Percentiles rank a stretch among this genome's conserved stretches.
Evolutionary conservation across 2,329 filamentous ascomycete species (phyloP).

Genomic region (Orbilia brochopaga): DNA sequence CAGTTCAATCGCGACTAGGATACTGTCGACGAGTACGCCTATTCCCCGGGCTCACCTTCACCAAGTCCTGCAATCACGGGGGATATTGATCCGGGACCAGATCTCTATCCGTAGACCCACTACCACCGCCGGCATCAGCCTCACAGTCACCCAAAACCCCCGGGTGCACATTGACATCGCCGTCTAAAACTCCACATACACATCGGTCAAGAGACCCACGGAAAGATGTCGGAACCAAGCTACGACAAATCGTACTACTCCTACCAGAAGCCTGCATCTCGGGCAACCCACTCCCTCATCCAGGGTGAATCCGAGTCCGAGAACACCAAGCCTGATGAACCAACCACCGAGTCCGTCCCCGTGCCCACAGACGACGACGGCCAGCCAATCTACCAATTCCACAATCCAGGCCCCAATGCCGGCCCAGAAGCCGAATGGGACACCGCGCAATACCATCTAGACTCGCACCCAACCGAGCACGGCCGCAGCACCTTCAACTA

Average conservation of each 20-base stretch:
- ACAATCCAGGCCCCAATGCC: background rate
- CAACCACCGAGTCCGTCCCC: background rate
- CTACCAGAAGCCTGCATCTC: constrained; percentile 52
- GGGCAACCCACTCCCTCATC: constrained; percentile 52
- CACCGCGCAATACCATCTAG: constrained; percentile 7
- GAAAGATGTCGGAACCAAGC: constrained; percentile 35
- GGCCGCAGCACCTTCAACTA: constrained; percentile 40
- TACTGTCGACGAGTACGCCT: too few relatives aligned
- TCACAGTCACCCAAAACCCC: too few relatives aligned
- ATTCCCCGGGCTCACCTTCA: too few relatives aligned
- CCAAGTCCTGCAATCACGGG: too few relatives aligned
- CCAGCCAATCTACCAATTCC: background rate
- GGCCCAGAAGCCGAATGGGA: background rate
- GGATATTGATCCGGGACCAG: too few relatives aligned
- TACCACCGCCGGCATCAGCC: too few relatives aligned
- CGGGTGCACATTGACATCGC: too few relatives aligned
- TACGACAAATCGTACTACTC: constrained; percentile 52
- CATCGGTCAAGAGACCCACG: constrained; percentile 1
- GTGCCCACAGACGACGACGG: background rate
- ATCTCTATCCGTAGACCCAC: too few relatives aligned
- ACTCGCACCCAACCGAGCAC: constrained; percentile 25
- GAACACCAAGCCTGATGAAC: constrained; percentile 14
- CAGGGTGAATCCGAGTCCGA: constrained; percentile 7
- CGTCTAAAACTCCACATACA: background rate
- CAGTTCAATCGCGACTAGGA: too few relatives aligned